phyloP scores from a whole-genome alignment of 2,329 filamentous ascomycete species.

The Pestalotiopsis sp. region DNA sequence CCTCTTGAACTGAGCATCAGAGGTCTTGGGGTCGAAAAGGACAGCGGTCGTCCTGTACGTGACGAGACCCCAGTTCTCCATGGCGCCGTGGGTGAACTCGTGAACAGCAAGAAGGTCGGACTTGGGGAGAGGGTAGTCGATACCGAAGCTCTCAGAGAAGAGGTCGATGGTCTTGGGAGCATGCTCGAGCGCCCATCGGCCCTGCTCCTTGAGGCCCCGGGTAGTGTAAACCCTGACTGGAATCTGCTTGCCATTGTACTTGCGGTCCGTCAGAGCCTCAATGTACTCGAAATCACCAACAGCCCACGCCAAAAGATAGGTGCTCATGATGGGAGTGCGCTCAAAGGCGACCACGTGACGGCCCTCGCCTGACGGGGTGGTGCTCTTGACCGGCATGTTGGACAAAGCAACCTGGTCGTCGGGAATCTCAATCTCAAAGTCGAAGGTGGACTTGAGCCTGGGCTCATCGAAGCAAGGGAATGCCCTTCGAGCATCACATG shows the following conservation, averaged over 20 bases:
- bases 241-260: constrained; percentile 88
- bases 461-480: constrained; percentile 99
- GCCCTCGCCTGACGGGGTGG: constrained; percentile 60
- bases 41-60: constrained; percentile 96
- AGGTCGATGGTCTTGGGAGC: constrained; percentile 93
- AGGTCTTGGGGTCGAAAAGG: constrained; percentile 91
- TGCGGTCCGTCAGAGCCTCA: constrained; percentile 85
- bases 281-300: constrained; percentile 97
- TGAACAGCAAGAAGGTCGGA: constrained; percentile 88
- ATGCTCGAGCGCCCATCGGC: constrained; percentile 85
- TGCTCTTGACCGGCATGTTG: constrained; percentile 90
- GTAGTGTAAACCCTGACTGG: constrained; percentile 97
- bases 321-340: constrained; percentile 87
- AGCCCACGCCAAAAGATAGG: constrained; percentile 89
- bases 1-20: constrained; percentile 89
- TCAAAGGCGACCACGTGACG: constrained; percentile 80
- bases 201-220: constrained; percentile 90
- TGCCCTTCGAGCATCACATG: constrained; percentile 89
- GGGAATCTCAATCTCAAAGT: constrained; percentile 90
- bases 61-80: constrained; percentile 97
- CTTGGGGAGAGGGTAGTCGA: constrained; percentile 93
- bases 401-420: constrained; percentile 85
- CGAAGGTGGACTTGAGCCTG: constrained; percentile 94
- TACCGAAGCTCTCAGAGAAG: constrained; percentile 92
- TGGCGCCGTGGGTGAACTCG: constrained; percentile 85